A percentile compares a stretch with the other conserved stretches of the same genome.
Conservation (phyloP, 805 yeast species). For the Suhomyces xylopsoci region DNA sequence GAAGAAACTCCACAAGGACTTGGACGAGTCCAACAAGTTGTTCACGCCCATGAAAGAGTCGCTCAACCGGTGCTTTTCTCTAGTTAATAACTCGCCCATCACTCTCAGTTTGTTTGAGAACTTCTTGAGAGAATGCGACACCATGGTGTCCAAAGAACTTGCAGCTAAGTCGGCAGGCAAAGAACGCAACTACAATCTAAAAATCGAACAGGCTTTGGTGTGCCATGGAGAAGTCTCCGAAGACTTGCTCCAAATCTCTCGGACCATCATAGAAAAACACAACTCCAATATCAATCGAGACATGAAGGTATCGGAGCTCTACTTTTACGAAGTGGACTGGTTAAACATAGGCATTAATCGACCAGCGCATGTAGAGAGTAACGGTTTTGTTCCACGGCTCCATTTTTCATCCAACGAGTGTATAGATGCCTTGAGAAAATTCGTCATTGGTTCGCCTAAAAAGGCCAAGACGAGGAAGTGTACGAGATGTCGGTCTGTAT, state of each 20-base stretch:
- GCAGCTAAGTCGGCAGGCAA: constrained; percentile 16
- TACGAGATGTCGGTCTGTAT: constrained; percentile 41
- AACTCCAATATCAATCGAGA: constrained; percentile 41
- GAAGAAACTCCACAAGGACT: constrained; percentile 54
- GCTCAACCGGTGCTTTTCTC: constrained; percentile 46
- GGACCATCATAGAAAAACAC: constrained; percentile 48
- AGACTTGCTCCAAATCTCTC: constrained; percentile 38
- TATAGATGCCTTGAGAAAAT: constrained; percentile 38
- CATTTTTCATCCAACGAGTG: constrained; percentile 20
- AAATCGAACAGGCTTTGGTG: constrained; percentile 58
- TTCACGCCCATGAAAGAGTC: constrained; percentile 53
- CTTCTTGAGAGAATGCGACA: constrained; percentile 58
- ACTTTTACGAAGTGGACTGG: constrained; percentile 68
- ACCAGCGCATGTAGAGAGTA: not conserved
- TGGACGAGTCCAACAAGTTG: constrained; percentile 37
- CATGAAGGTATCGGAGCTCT: constrained; percentile 51
- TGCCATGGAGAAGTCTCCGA: constrained; percentile 59
- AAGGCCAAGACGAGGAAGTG: constrained; percentile 29
- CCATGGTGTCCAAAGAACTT: constrained; percentile 29
- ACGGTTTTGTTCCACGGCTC: constrained; percentile 11
- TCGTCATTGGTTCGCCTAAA: constrained; percentile 19
- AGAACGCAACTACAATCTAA: constrained; percentile 34
- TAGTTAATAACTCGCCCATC: constrained; percentile 51
- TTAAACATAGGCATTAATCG: constrained; percentile 38
- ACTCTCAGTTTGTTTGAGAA: constrained; percentile 56